Evolutionary conservation across 768 basidiomycete species (phyloP).

Genomic region (Rossbeevera mucosa): DNA sequence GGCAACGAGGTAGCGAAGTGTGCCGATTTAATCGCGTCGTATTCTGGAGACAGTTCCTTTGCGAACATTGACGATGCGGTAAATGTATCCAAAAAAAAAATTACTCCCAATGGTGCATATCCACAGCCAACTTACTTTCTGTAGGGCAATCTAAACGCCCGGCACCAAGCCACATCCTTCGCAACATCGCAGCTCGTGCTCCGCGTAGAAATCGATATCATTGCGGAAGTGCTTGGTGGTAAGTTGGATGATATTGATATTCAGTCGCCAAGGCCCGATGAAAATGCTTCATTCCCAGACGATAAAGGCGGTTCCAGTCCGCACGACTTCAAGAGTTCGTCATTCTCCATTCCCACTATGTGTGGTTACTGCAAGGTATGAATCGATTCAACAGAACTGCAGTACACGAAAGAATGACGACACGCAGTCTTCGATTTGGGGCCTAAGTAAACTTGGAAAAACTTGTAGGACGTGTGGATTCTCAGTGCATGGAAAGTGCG

Average conservation of each 20-base stretch:
- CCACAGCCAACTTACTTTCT: slow-evolving; percentile 4
- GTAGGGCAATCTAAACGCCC: slow-evolving; percentile 60
- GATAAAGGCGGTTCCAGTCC: slow-evolving; percentile 69
- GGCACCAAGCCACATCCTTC: slow-evolving; percentile 55
- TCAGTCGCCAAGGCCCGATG: slow-evolving; percentile 2
- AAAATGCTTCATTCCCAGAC: slow-evolving; percentile 38
- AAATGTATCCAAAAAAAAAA: slow-evolving; percentile 22
- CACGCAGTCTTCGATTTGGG: slow-evolving; percentile 76
- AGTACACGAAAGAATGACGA: slow-evolving; percentile 4
- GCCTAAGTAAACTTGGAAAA: slow-evolving; percentile 81
- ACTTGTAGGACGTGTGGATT: slow-evolving; percentile 74
- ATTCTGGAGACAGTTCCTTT: slow-evolving; percentile 42
- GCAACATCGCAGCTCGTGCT: slow-evolving; percentile 54
- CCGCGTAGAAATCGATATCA: slow-evolving; percentile 59
- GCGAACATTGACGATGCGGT: slow-evolving; percentile 46
- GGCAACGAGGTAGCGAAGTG: slow-evolving; percentile 55
- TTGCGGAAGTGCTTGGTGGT: slow-evolving; percentile 63
- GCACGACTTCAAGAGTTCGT: slow-evolving; percentile 79
- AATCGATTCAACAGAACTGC: background rate
- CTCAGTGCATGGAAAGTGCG: slow-evolving; percentile 81
- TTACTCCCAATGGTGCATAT: background rate
- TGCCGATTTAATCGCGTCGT: slow-evolving; percentile 41
- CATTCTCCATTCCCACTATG: slow-evolving; percentile 80
- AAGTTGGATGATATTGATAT: slow-evolving; percentile 16
- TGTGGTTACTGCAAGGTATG: slow-evolving; percentile 79